Evolutionary conservation across 2,329 filamentous ascomycete genomes (phyloP), one percentile per base, ranked within the genome.

Genomic region (Ploettnerulaceae sp.): DNA sequence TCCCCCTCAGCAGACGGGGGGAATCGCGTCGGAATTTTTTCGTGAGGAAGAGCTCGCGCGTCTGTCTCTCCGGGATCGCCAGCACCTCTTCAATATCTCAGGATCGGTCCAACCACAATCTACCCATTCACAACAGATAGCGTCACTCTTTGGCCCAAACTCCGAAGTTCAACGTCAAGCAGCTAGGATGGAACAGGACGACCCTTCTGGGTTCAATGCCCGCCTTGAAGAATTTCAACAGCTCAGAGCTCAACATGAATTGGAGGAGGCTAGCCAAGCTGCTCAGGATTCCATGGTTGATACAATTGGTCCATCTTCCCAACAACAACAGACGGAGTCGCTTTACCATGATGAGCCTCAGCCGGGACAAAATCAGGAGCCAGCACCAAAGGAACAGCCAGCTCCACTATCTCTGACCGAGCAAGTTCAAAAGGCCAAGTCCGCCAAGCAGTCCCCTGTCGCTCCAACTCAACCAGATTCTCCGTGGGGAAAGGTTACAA

Each of bases 191-290:
- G 70, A 84, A 18, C 75, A 78, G 52, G 44, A 69, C 82, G 80
- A 84, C 51, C 55, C 68, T 0, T 73, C 81, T 57, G 80, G 79
- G 0, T 82, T 81, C 56, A 74, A 73, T 46, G 58, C 60, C 28
- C 82, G 90, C 35, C 73, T 96, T 15, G 80, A 86, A 56, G 84
- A 96, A 62, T 96, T 96, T 63, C 81, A 94, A 58, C 79, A 84
- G 22, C 69, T 93, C 39, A 79, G 86, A 57, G 77, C 83, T n/a
- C 79, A 86, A 61, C 78, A 84, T 49, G 87, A 90, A 48, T 71
- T 75, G 7, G 69, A 72, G 26, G 65, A 70, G 45, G 59, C 60
- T 14, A 49, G 55, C 39, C 48, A 59, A 42, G 34, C 54, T n/a
- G 44, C 42, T 4, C 45, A 49, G 12, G 71, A 75, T 40, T n/a